These are phyloP conservation scores for Saussurea involucrata DNA, from an alignment of 129 eudicot species.

Conservation along the genomic window DNA sequence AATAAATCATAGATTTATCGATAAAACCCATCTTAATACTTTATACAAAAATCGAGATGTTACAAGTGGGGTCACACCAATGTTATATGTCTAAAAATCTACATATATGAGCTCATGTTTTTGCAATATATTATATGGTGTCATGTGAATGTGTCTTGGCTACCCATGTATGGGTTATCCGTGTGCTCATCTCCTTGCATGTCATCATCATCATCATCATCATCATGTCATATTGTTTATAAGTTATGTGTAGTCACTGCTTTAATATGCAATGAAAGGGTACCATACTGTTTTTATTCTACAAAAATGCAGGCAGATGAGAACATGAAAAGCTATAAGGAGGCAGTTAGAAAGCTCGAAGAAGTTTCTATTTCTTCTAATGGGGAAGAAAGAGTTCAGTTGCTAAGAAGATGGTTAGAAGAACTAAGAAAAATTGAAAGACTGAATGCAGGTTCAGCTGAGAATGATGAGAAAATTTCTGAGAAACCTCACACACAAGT, in stretches of 20 bases:
- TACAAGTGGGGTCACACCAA: not conserved
- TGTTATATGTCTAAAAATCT: not conserved
- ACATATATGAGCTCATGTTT: not conserved
- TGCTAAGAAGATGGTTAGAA: conserved; percentile 70
- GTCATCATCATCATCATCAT: no score
- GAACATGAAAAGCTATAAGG: conserved; percentile 51
- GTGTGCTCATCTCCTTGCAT: not conserved
- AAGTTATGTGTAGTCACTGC: conserved; percentile 3
- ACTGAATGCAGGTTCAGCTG: conserved; percentile 27
- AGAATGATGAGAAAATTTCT: conserved; percentile 22
- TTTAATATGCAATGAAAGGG: not conserved
- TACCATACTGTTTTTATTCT: not conserved
- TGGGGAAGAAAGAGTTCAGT: conserved; percentile 72
- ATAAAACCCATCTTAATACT: no score
- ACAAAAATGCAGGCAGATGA: conserved; percentile 41
- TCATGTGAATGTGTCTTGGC: not conserved
- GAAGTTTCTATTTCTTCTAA: conserved; percentile 69
- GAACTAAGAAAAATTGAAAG: conserved; percentile 60
- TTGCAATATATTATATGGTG: not conserved
- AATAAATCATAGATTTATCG: no score
- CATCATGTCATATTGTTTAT: not conserved
- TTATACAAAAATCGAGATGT: no score
- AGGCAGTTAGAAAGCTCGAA: conserved; percentile 55
- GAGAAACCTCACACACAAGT: conserved; percentile 24
- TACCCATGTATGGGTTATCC: not conserved